Percentiles rank a stretch among this genome's conserved stretches.
These are phyloP conservation scores for Aspergillus fructus DNA, from an alignment of 2,329 filamentous ascomycete species.

Conservation along the genomic window DNA sequence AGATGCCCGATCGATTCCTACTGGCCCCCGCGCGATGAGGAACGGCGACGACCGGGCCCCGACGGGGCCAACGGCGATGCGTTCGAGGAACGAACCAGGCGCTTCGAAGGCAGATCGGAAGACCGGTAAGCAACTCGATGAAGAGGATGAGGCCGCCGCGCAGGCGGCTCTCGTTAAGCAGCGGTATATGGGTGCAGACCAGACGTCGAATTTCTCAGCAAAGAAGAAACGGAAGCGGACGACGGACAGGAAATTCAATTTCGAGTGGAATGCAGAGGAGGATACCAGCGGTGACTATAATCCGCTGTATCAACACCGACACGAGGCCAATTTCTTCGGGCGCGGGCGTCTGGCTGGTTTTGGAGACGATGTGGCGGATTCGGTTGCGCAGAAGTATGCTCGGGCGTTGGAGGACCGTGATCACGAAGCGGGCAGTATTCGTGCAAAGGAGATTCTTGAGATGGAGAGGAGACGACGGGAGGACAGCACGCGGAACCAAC, in stretches of 20 bases:
- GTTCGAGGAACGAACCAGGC: constrained; percentile 52
- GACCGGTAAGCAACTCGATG: constrained; percentile 43
- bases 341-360: constrained; percentile 68
- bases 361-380: constrained; percentile 56
- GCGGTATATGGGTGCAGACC: constrained; percentile 87
- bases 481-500: constrained; percentile 67
- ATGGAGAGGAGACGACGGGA: constrained; percentile 78
- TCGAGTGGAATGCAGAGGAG: constrained; percentile 94
- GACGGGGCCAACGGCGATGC: constrained; percentile 56
- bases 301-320: constrained; percentile 70
- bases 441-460: constrained; percentile 78
- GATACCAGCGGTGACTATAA: constrained; percentile 86
- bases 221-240: constrained; percentile 94
- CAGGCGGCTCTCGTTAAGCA: constrained; percentile 74
- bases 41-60: constrained; percentile 43
- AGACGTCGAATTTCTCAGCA: constrained; percentile 86
- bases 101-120: constrained; percentile 42
- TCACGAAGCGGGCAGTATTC: constrained; percentile 69
- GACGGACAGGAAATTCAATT: constrained; percentile 97
- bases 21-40: constrained; percentile 69
- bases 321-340: constrained; percentile 68
- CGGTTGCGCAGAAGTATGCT: constrained; percentile 57
- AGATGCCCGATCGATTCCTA: constrained; percentile 55
- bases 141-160: constrained; percentile 60
- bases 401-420: constrained; percentile 73